phyloP scores from a whole-genome alignment of 176 grass and related monocot species.

The Phyllostachys edulis region DNA sequence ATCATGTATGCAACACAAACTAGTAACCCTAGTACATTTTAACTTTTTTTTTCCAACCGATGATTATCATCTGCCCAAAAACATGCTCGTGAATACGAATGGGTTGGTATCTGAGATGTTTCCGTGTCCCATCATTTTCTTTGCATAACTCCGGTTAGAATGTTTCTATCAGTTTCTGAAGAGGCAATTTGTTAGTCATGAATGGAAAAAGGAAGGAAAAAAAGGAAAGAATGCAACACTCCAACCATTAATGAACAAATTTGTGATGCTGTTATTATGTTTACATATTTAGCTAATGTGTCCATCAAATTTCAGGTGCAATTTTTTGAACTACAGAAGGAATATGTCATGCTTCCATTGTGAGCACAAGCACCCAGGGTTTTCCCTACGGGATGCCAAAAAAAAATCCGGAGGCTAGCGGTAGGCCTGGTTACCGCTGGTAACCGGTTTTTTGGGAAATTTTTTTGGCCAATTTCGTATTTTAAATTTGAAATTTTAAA shows the following conservation, averaged over 20 bases:
- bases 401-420: too few species aligned
- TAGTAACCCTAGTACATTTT: slow-evolving; percentile 2
- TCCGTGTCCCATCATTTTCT: not conserved
- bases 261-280: not conserved
- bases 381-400: too few species aligned
- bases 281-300: slow-evolving; percentile 12
- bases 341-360: slow-evolving; percentile 97
- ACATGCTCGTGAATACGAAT: slow-evolving; percentile 17
- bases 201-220: not conserved
- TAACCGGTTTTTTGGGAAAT: too few species aligned
- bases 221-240: slow-evolving; percentile 8
- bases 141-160: not conserved
- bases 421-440: too few species aligned
- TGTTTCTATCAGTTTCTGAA: slow-evolving; percentile 14
- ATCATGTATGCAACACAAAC: not conserved
- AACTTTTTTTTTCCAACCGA: slow-evolving; percentile 11
- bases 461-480: too few species aligned
- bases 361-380: too few species aligned
- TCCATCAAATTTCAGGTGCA: slow-evolving; percentile 64
- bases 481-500: too few species aligned
- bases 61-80: slow-evolving; percentile 6
- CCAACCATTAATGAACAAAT: slow-evolving; percentile 5
- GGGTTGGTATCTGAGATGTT: not conserved
- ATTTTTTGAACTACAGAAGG: slow-evolving; percentile 96
- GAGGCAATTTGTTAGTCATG: slow-evolving; percentile 24